phyloP scores from a whole-genome alignment of 768 basidiomycete genomes.

The Rhodotorula taiwanensis region DNA sequence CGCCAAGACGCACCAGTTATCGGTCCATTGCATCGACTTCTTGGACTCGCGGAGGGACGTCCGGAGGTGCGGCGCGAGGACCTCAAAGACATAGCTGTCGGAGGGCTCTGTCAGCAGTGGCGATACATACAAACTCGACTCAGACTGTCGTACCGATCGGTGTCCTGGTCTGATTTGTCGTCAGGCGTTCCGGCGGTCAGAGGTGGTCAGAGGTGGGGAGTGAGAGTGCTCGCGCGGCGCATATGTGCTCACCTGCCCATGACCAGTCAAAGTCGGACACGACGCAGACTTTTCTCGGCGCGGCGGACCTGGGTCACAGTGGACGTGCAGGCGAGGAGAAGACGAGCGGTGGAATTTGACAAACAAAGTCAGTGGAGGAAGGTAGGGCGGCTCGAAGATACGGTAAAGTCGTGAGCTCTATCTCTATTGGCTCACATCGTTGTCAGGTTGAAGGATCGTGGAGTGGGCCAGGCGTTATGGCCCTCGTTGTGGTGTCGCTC shows the following conservation, averaged over 20 bases:
- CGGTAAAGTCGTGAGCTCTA: too few relatives aligned
- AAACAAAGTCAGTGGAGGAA: too few relatives aligned
- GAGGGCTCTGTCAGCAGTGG: too few relatives aligned
- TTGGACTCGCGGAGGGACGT: conserved; percentile 68
- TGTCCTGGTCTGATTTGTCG: conserved; percentile 78
- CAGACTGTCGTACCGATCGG: conserved; percentile 62
- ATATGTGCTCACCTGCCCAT: conserved; percentile 19
- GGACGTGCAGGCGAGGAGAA: not conserved
- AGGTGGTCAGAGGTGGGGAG: too few relatives aligned
- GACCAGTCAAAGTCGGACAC: conserved; percentile 98
- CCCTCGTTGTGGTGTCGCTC: not conserved
- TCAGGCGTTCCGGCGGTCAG: too few relatives aligned
- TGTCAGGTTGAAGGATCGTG: not conserved
- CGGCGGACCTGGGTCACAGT: not conserved
- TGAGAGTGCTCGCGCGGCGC: too few relatives aligned
- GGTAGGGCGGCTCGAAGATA: too few relatives aligned
- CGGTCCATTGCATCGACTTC: conserved; percentile 71
- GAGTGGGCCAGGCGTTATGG: not conserved
- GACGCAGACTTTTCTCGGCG: conserved; percentile 57
- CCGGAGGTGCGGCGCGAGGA: conserved; percentile 75
- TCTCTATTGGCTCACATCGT: too few relatives aligned
- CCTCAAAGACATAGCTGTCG: conserved; percentile 54
- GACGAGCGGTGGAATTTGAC: not conserved
- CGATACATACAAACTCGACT: too few relatives aligned
- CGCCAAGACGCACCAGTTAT: conserved; percentile 65